Conservation (phyloP, 768 basidiomycete species). For the Candolleomyces aberdarensis region DNA sequence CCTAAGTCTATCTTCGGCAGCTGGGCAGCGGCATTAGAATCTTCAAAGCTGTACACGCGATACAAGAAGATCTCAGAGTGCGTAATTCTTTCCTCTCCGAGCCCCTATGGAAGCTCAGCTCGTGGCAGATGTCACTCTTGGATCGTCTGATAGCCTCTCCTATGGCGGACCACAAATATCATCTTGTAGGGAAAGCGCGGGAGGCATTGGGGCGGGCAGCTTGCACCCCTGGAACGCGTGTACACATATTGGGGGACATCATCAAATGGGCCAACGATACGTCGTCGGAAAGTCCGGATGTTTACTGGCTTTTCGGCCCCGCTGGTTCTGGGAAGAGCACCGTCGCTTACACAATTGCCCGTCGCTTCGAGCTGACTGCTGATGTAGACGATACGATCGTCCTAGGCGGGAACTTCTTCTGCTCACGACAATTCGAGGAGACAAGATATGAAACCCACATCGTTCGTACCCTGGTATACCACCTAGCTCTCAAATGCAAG, state of each 20-base stretch:
- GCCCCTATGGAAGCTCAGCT: not conserved
- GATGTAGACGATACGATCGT: conserved; percentile 1
- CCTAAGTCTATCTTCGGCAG: not conserved
- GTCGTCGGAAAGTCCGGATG: conserved; percentile 1
- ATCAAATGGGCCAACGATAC: conserved; percentile 14
- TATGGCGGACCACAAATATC: not conserved
- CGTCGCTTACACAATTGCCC: conserved; percentile 17
- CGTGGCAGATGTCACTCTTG: not conserved
- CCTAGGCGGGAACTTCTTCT: conserved; percentile 20
- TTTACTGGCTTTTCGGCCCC: not conserved
- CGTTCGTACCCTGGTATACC: conserved; percentile 15
- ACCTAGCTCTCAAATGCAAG: conserved; percentile 11
- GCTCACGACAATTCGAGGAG: conserved; percentile 21
- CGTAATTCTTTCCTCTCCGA: not conserved
- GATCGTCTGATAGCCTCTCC: not conserved
- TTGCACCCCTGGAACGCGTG: conserved; percentile 18
- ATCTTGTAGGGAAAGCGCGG: not conserved
- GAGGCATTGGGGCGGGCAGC: not conserved
- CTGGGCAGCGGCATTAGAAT: not conserved
- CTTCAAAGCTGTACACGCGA: not conserved
- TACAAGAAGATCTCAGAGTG: not conserved
- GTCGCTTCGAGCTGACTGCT: conserved; percentile 2
- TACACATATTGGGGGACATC: conserved; percentile 11
- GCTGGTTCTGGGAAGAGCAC: conserved; percentile 13
- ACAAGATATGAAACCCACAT: conserved; percentile 10